phyloP scores from a whole-genome alignment of 768 basidiomycete species.

The Boletus rubropictus region DNA sequence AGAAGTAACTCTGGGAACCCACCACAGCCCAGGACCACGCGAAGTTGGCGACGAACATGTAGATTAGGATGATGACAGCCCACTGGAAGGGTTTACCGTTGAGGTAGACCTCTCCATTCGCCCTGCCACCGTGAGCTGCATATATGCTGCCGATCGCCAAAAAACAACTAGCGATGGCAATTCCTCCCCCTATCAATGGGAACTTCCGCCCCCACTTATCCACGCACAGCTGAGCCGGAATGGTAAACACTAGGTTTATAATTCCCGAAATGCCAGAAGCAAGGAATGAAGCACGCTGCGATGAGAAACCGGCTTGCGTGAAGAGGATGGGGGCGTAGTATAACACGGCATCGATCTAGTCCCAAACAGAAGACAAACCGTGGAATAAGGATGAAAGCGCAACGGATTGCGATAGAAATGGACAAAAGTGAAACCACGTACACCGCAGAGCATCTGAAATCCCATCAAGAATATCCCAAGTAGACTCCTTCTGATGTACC shows the following conservation, averaged over 20 bases:
- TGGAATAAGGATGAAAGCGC: neutral
- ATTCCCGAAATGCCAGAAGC: conserved; percentile 48
- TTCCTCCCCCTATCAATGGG: conserved; percentile 40
- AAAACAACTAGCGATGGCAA: conserved; percentile 35
- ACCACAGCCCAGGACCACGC: conserved; percentile 41
- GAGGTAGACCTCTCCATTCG: conserved; percentile 20
- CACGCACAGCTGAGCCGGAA: conserved; percentile 34
- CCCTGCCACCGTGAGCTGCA: conserved; percentile 33
- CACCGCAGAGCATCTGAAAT: conserved; percentile 37
- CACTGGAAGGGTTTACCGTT: conserved; percentile 26
- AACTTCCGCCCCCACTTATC: conserved; percentile 36
- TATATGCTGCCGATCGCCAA: conserved; percentile 42
- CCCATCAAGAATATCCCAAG: conserved; percentile 40
- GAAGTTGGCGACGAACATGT: conserved; percentile 41
- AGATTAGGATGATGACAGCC: conserved; percentile 42
- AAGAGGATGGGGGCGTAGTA: conserved; percentile 46
- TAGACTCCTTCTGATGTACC: conserved; percentile 31
- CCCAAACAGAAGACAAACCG: neutral
- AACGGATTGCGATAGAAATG: neutral
- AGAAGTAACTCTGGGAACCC: conserved; percentile 4
- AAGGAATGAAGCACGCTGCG: conserved; percentile 42
- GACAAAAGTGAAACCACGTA: conserved; percentile 6
- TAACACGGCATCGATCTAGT: conserved; percentile 25
- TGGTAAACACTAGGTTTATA: conserved; percentile 36
- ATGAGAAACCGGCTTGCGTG: conserved; percentile 45